Percentiles rank a stretch among this genome's conserved stretches.
Evolutionary conservation across 768 basidiomycete genomes (phyloP).

Genomic region (Gautieria morchelliformis): DNA sequence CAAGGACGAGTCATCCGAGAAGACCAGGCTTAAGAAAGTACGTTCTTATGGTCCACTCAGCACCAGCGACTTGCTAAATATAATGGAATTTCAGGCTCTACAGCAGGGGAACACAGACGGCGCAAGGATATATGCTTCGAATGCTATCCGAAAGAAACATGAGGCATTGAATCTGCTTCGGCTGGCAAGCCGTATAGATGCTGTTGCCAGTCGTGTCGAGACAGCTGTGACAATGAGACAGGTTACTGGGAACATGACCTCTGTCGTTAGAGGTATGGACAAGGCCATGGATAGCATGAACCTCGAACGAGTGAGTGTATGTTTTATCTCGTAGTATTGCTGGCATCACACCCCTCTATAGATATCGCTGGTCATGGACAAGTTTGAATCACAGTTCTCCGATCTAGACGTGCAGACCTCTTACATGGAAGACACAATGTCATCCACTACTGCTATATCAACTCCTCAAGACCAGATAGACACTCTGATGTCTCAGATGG

Average conservation of each 20-base stretch:
- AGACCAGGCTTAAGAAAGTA: constrained; percentile 88
- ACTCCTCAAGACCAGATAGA: constrained; percentile 98
- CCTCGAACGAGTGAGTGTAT: constrained; percentile 70
- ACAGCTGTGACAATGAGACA: constrained; percentile 97
- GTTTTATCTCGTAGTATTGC: not conserved
- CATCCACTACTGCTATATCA: constrained; percentile 80
- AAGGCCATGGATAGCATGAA: constrained; percentile 99
- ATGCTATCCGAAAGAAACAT: constrained; percentile 96
- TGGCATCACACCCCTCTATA: constrained; percentile 21
- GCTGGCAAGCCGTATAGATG: constrained; percentile 86
- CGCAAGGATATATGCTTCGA: constrained; percentile 95
- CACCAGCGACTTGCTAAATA: not conserved
- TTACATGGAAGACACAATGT: constrained; percentile 98
- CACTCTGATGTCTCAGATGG: constrained; percentile 80
- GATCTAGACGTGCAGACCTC: constrained; percentile 97
- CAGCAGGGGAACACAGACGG: constrained; percentile 96
- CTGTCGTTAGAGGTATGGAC: constrained; percentile 96
- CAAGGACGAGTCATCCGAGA: constrained; percentile 89
- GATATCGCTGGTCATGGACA: constrained; percentile 99
- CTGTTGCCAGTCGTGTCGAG: constrained; percentile 93
- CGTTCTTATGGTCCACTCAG: constrained; percentile 4
- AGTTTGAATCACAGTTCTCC: constrained; percentile 92
- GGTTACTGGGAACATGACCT: constrained; percentile 94
- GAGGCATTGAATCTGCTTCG: constrained; percentile 88
- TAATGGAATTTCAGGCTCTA: constrained; percentile 54